A percentile compares a stretch with the other conserved stretches of the same genome.
These are phyloP conservation scores for Castanea crenata DNA, from an alignment of 306 rosid species.

Conservation along the genomic window DNA sequence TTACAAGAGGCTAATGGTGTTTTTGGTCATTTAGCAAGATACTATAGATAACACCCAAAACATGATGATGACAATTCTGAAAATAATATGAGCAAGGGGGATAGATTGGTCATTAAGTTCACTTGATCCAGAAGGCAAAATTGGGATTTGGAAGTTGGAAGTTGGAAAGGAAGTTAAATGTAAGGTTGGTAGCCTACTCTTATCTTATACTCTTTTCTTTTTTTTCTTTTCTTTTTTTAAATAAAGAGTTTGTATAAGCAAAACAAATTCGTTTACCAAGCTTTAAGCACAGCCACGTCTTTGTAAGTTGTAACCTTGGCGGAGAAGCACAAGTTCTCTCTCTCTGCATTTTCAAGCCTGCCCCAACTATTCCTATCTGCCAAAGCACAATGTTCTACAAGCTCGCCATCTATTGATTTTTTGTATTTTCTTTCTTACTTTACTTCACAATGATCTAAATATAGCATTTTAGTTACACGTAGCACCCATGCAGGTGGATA, in stretches of 20 bases:
- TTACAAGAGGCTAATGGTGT: background rate
- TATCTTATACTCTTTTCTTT: constrained; percentile 24
- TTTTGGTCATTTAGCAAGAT: background rate
- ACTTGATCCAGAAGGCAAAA: constrained; percentile 10
- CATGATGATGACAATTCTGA: background rate
- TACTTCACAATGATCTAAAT: background rate
- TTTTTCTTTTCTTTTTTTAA: background rate
- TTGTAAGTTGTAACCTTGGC: constrained; percentile 2
- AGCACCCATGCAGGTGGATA: background rate
- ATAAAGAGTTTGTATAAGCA: constrained; percentile 1
- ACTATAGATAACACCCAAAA: background rate
- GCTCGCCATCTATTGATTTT: background rate
- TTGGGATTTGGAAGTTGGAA: constrained; percentile 21
- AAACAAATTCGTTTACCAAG: constrained; percentile 23
- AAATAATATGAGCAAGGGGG: background rate
- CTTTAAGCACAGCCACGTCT: constrained; percentile 22
- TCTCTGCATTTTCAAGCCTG: constrained; percentile 36
- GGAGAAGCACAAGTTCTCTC: constrained; percentile 8
- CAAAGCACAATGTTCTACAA: background rate
- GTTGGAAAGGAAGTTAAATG: constrained; percentile 39
- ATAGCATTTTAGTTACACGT: background rate
- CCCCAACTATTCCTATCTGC: constrained; percentile 40
- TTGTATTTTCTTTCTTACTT: background rate
- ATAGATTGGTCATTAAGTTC: background rate
- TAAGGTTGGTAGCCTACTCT: constrained; percentile 70